phyloP scores from a whole-genome alignment of 2,329 filamentous ascomycete genomes.

The Gaeumannomyces tritici region DNA sequence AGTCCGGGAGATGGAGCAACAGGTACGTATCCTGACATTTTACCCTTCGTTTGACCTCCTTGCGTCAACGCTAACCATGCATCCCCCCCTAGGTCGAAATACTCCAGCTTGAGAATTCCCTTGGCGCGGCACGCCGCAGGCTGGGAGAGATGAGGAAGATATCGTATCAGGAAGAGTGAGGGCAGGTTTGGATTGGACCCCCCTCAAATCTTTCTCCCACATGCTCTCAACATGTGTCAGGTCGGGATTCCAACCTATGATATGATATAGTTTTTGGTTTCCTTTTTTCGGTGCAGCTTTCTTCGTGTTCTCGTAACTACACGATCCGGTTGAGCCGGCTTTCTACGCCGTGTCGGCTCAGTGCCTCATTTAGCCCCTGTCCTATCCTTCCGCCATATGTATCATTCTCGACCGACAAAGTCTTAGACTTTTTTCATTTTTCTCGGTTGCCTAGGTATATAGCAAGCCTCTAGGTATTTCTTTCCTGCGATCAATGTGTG shows the following conservation, averaged over 20 bases:
- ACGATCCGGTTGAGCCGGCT: too few species aligned
- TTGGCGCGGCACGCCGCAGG: constrained; percentile 68
- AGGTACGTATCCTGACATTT: constrained; percentile 49
- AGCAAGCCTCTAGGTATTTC: too few species aligned
- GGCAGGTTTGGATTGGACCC: too few species aligned
- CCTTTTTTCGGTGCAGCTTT: not conserved
- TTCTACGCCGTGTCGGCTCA: too few species aligned
- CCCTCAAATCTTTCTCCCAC: too few species aligned
- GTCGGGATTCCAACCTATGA: not conserved
- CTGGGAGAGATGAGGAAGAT: constrained; percentile 98
- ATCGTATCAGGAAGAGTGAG: constrained; percentile 72
- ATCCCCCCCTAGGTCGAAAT: constrained; percentile 70
- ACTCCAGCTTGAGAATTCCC: constrained; percentile 81
- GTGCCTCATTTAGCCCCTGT: not conserved
- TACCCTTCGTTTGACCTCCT: not conserved
- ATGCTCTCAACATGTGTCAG: not conserved
- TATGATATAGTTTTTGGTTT: not conserved
- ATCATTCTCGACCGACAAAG: too few species aligned
- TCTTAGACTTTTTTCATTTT: too few species aligned
- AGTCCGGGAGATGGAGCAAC: constrained; percentile 97
- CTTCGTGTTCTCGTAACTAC: too few species aligned
- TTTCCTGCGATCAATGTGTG: too few species aligned
- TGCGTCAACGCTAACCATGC: not conserved
- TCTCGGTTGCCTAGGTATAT: too few species aligned
- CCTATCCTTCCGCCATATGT: not conserved